Evolutionary conservation across 305 asterid genomes (phyloP).

Genomic region (Withania somnifera): DNA sequence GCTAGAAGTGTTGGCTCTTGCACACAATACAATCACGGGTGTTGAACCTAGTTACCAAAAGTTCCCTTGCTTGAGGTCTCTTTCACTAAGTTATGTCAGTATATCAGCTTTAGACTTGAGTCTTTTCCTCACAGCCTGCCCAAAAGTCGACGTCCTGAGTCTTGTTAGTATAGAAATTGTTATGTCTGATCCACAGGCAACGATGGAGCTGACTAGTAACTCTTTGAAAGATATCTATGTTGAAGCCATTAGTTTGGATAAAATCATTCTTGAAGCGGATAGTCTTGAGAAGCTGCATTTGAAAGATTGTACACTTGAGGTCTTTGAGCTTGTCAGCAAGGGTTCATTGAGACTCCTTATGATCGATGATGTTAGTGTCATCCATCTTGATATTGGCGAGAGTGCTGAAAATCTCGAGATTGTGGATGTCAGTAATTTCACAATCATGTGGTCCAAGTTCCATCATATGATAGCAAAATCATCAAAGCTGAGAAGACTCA

Average conservation of each 20-base stretch:
- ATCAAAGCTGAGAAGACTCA: slow-evolving; percentile 53
- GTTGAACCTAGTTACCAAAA: slow-evolving; percentile 82
- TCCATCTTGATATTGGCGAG: slow-evolving; percentile 86
- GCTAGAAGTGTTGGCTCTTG: slow-evolving; percentile 63
- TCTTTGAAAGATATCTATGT: slow-evolving; percentile 70
- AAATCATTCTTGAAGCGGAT: slow-evolving; percentile 73
- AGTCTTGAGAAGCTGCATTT: slow-evolving; percentile 70
- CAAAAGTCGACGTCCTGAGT: slow-evolving; percentile 47
- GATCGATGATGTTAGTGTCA: slow-evolving; percentile 92
- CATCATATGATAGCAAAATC: slow-evolving; percentile 82
- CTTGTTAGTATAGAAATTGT: slow-evolving; percentile 61
- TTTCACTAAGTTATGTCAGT: slow-evolving; percentile 63
- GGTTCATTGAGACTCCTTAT: slow-evolving; percentile 53
- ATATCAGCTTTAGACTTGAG: slow-evolving; percentile 74
- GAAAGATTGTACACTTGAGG: slow-evolving; percentile 84
- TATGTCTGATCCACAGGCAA: slow-evolving; percentile 84
- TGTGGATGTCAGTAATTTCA: slow-evolving; percentile 87
- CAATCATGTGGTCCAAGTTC: slow-evolving; percentile 89
- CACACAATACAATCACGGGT: slow-evolving; percentile 69
- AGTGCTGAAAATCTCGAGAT: slow-evolving; percentile 68
- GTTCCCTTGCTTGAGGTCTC: slow-evolving; percentile 54
- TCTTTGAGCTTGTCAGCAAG: slow-evolving; percentile 73
- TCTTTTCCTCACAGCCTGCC: slow-evolving; percentile 66
- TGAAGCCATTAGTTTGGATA: slow-evolving; percentile 84
- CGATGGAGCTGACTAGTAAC: slow-evolving; percentile 64